phyloP scores from a whole-genome alignment of 2,329 filamentous ascomycete genomes.

The Nothopassalora personata region DNA sequence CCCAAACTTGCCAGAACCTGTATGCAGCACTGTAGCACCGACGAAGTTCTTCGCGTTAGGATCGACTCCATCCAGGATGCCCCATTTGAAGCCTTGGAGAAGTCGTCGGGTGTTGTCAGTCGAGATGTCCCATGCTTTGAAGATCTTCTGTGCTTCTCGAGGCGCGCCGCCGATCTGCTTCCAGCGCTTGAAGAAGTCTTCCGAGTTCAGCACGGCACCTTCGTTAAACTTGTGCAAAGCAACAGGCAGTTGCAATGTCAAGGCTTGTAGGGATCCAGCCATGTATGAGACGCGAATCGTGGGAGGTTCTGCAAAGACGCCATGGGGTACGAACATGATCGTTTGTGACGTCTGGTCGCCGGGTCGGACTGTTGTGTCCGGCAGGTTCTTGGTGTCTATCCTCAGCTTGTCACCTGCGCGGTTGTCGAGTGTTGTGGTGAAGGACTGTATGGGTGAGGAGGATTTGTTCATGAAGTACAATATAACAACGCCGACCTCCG shows the following conservation, averaged over 20 bases:
- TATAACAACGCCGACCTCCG: slow-evolving; percentile 92
- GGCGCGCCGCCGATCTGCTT: slow-evolving; percentile 91
- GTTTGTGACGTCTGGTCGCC: slow-evolving; percentile 84
- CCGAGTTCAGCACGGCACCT: slow-evolving; percentile 72
- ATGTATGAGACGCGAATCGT: slow-evolving; percentile 93
- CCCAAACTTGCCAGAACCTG: slow-evolving; percentile 83
- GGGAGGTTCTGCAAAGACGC: slow-evolving; percentile 74
- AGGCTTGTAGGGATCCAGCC: slow-evolving; percentile 83
- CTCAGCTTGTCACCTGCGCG: slow-evolving; percentile 61
- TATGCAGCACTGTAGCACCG: slow-evolving; percentile 81
- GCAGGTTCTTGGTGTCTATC: slow-evolving; percentile 81
- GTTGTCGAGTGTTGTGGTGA: slow-evolving; percentile 92
- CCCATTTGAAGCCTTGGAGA: slow-evolving; percentile 85
- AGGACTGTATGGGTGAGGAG: slow-evolving; percentile 74
- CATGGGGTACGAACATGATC: slow-evolving; percentile 85
- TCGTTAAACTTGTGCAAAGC: slow-evolving; percentile 96
- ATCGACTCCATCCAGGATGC: slow-evolving; percentile 77
- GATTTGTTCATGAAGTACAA: slow-evolving; percentile 96
- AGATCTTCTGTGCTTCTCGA: slow-evolving; percentile 82
- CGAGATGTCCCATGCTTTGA: slow-evolving; percentile 63
- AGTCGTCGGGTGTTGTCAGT: slow-evolving; percentile 65
- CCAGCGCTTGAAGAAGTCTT: slow-evolving; percentile 99
- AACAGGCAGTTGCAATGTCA: slow-evolving; percentile 86
- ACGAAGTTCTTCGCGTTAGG: slow-evolving; percentile 92
- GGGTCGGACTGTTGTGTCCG: slow-evolving; percentile 71